Conservation (phyloP, 2,329 filamentous ascomycete genomes). For the Penicillium verrucosum region DNA sequence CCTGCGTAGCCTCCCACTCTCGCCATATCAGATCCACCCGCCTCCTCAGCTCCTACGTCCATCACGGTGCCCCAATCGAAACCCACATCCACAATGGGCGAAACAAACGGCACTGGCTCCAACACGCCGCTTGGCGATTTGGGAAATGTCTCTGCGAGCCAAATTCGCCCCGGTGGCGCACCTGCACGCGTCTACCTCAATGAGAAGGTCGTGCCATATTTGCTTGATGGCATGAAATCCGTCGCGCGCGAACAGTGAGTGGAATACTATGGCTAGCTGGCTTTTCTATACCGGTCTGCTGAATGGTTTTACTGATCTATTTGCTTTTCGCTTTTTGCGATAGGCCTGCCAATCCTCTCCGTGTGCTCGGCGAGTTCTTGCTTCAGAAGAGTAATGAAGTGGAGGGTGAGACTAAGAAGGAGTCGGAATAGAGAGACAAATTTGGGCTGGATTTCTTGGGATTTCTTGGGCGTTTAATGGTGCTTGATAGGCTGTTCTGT, state of each 20-base stretch:
- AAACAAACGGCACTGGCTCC: constrained; percentile 22
- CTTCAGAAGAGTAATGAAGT: constrained; percentile 65
- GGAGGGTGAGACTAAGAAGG: constrained; percentile 45
- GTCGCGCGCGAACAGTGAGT: constrained; percentile 69
- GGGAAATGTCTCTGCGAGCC: constrained; percentile 50
- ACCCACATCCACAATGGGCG: constrained; percentile 20
- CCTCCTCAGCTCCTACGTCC: background rate
- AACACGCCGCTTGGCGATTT: constrained; percentile 29
- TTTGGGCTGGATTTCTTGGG: background rate
- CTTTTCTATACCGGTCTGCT: background rate
- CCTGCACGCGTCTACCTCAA: constrained; percentile 70
- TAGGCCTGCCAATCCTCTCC: constrained; percentile 66
- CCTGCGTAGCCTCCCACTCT: background rate
- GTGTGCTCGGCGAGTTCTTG: constrained; percentile 67
- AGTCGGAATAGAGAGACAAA: constrained; percentile 24
- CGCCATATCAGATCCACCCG: background rate
- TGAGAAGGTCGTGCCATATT: constrained; percentile 62
- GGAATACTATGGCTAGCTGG: background rate
- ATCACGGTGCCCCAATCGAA: background rate
- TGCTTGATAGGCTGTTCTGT: background rate
- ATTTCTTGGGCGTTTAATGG: constrained; percentile 9
- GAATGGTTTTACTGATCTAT: background rate
- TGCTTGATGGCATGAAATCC: constrained; percentile 73
- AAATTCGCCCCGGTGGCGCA: constrained; percentile 63
- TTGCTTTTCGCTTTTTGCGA: background rate